Conservation (phyloP, 441 rosid species). For the Biscutella auriculata region DNA sequence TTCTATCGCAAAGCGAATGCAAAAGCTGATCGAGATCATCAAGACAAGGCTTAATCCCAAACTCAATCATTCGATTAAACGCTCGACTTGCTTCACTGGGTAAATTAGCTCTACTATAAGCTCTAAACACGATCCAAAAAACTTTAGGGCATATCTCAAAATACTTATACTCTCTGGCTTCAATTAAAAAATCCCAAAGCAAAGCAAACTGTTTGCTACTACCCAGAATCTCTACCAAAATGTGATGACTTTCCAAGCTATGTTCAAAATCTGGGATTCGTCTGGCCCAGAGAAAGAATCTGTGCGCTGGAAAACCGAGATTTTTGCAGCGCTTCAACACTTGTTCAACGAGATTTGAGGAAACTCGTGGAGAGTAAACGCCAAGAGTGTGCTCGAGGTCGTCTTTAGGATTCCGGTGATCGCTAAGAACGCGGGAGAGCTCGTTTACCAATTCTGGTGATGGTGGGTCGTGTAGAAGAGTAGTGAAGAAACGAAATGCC, state of each 20-base stretch:
- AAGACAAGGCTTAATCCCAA: conserved; percentile 50
- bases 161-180: conserved; percentile 40
- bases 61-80: conserved; percentile 68
- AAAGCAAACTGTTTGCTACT: conserved; percentile 54
- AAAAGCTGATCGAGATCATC: conserved; percentile 62
- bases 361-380: conserved; percentile 36
- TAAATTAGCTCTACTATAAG: conserved; percentile 59
- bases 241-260: conserved; percentile 44
- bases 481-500: conserved; percentile 18
- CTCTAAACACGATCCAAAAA: conserved; percentile 71
- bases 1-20: conserved; percentile 53
- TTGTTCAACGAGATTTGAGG: conserved; percentile 57
- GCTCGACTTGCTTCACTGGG: conserved; percentile 69
- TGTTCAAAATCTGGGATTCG: conserved; percentile 45
- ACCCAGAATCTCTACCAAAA: conserved; percentile 64
- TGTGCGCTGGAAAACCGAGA: conserved; percentile 75
- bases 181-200: conserved; percentile 76
- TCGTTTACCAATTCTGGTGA: conserved; percentile 47
- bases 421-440: conserved; percentile 68
- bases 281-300: conserved; percentile 86
- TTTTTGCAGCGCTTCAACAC: conserved; percentile 78
- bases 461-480: conserved; percentile 22
- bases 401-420: conserved; percentile 63
- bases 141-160: conserved; percentile 34
- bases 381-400: conserved; percentile 54